Evolutionary conservation across 192 early-diverging fungal genomes (phyloP).

Genomic region (Podochytrium sp.): DNA sequence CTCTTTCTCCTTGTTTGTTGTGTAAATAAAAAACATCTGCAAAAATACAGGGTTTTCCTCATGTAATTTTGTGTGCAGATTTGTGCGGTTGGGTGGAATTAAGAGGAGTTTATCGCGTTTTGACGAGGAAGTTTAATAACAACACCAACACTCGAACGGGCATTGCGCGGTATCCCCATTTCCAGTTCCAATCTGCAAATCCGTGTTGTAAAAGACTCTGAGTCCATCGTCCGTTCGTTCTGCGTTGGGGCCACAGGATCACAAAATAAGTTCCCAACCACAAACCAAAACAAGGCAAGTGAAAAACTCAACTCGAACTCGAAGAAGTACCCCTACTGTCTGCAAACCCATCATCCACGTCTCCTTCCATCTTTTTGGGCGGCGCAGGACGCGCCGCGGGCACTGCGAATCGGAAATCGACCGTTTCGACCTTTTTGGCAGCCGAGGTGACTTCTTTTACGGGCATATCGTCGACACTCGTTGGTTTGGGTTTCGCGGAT

Average conservation of each 20-base stretch:
- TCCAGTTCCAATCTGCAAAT: constrained; percentile 12
- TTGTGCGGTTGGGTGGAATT: neutral
- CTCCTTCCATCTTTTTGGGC: constrained; percentile 6
- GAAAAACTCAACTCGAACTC: neutral
- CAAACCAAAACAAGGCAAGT: no score
- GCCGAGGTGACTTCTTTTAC: neutral
- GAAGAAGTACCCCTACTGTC: neutral
- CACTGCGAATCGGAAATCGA: constrained; percentile 12
- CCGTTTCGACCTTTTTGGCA: constrained; percentile 11
- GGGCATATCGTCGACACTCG: neutral
- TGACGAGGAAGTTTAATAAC: no score
- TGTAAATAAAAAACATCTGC: neutral
- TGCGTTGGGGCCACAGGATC: neutral
- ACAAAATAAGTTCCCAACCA: neutral
- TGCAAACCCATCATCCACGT: constrained; percentile 8
- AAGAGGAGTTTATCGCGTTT: no score
- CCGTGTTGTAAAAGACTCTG: constrained; percentile 22
- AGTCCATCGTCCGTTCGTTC: constrained; percentile 23
- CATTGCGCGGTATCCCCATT: constrained; percentile 27
- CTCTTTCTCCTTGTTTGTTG: neutral
- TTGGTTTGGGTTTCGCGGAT: neutral
- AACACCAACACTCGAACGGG: constrained; percentile 34
- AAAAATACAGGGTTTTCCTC: neutral
- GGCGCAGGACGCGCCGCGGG: constrained; percentile 12
- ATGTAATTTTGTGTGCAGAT: neutral